Evolutionary conservation across 768 basidiomycete species (phyloP), one percentile per base, ranked within the genome.

Genomic region (Suillus hirtellus): DNA sequence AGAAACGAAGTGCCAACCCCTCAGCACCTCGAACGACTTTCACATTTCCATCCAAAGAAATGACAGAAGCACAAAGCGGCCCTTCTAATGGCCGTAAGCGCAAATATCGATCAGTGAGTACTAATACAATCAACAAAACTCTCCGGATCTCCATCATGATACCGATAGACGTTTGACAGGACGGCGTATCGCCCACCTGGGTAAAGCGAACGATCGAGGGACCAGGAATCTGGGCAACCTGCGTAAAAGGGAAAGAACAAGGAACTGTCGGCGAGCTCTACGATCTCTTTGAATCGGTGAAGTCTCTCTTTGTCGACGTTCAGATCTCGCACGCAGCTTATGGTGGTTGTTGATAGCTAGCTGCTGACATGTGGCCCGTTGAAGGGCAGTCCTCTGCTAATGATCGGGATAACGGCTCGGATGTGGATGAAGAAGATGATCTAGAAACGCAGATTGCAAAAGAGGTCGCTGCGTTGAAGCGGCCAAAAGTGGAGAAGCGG

Each of bases 201-300:
- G 81, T 77, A 24, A 90, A 86, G 73, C 77, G 83, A 49, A 74
- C 78, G 31, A 83, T 93, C 63, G 89, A 90, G 64, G 93, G 93
- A 10, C 93, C 93, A 21, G 92, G 93, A 19, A 77, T 95, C 21
- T 95, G 93, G 92, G 89, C 86, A 11, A 92, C 88, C 69, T 94
- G 91, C 80, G 83, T 92, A 37, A 92, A 89, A 72, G 93, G 93
- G 21, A 94, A 89, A 67, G 93, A 95, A 73, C 89, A 84, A 66
- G 88, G 88, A 69, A 83, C 89, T 0, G 84, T 92, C 4, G 86
- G 88, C 43, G 93, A 95, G 71, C 73, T 92, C 42, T 89, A 88
- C 65, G 90, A 93, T 69, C 69, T 95, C 11, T 92, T 95, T 61
- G 89, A 93, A 64, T 83, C 83, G 59, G 93, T 93, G 66, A 68